Evolutionary conservation across 2,329 filamentous ascomycete genomes (phyloP).

Genomic region (Diaporthe australafricana): DNA sequence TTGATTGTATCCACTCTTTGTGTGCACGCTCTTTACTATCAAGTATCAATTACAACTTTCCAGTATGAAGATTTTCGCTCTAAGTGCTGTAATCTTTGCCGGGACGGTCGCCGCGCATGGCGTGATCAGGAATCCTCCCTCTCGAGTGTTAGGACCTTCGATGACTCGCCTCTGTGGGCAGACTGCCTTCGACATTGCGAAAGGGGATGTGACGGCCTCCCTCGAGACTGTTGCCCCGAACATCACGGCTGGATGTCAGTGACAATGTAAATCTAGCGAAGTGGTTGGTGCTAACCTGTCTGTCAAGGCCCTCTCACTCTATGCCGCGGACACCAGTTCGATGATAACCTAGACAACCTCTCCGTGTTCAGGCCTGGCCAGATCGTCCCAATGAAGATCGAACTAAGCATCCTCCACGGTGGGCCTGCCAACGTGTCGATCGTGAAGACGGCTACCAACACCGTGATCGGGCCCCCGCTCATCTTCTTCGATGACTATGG

Average conservation of each 20-base stretch:
- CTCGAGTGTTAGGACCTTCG: constrained; percentile 9
- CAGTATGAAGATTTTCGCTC: neutral
- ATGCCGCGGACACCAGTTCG: constrained; percentile 28
- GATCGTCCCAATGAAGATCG: constrained; percentile 29
- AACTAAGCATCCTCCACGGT: constrained; percentile 22
- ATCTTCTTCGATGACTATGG: constrained; percentile 28
- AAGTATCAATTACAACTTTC: neutral
- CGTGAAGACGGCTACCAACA: constrained; percentile 26
- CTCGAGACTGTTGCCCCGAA: constrained; percentile 31
- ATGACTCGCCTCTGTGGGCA: constrained; percentile 26
- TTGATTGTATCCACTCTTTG: constrained; percentile 26
- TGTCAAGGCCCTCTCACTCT: constrained; percentile 14
- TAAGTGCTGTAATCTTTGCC: neutral
- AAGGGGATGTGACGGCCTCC: constrained; percentile 18
- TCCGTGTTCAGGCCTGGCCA: constrained; percentile 28
- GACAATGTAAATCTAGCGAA: neutral
- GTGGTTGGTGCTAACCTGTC: neutral
- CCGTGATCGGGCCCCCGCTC: constrained; percentile 9
- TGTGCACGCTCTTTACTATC: neutral
- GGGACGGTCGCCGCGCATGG: constrained; percentile 1
- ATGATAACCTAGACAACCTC: constrained; percentile 18
- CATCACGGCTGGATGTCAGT: constrained; percentile 30
- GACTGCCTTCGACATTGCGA: constrained; percentile 28
- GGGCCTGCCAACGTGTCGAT: constrained; percentile 29
- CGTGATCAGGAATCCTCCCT: constrained; percentile 12